phyloP scores from a whole-genome alignment of 176 grass and related monocot species.

The Hyparrhenia diplandra region DNA sequence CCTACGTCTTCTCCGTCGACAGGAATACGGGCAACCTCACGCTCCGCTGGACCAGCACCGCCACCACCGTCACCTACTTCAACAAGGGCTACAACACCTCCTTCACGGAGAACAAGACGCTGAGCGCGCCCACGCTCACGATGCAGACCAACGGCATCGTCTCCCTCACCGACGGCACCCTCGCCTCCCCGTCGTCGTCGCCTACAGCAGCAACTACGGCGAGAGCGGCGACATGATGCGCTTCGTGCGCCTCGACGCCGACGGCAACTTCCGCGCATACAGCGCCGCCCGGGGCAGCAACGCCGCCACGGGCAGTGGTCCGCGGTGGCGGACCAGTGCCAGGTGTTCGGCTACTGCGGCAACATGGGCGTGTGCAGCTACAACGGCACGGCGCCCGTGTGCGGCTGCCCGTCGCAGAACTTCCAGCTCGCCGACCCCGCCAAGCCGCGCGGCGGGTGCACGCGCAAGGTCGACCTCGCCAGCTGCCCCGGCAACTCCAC shows the following conservation, averaged over 20 bases:
- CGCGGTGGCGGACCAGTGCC: constrained; percentile 84
- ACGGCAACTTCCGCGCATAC: constrained; percentile 94
- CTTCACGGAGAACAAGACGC: constrained; percentile 59
- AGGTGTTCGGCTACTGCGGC: constrained; percentile 96
- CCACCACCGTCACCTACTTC: constrained; percentile 55
- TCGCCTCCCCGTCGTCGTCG: constrained; percentile 57
- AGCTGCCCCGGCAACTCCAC: constrained; percentile 42
- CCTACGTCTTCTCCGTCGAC: constrained; percentile 57
- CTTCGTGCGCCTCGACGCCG: constrained; percentile 65
- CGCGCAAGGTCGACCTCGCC: constrained; percentile 34
- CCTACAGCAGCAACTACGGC: constrained; percentile 93
- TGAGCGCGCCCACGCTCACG: constrained; percentile 54
- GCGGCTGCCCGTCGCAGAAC: constrained; percentile 71
- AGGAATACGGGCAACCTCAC: constrained; percentile 56
- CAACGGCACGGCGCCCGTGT: constrained; percentile 71
- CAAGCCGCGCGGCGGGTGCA: constrained; percentile 43
- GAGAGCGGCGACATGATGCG: constrained; percentile 67
- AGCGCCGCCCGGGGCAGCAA: constrained; percentile 42
- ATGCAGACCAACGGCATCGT: constrained; percentile 83
- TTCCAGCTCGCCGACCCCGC: constrained; percentile 34
- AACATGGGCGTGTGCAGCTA: constrained; percentile 86
- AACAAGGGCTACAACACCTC: constrained; percentile 73
- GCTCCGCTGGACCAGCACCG: constrained; percentile 34
- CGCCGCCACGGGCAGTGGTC: constrained; percentile 54
- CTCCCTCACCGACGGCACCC: constrained; percentile 48